Conservation (phyloP, 2,329 filamentous ascomycete species). For the Venturia pyrina region DNA sequence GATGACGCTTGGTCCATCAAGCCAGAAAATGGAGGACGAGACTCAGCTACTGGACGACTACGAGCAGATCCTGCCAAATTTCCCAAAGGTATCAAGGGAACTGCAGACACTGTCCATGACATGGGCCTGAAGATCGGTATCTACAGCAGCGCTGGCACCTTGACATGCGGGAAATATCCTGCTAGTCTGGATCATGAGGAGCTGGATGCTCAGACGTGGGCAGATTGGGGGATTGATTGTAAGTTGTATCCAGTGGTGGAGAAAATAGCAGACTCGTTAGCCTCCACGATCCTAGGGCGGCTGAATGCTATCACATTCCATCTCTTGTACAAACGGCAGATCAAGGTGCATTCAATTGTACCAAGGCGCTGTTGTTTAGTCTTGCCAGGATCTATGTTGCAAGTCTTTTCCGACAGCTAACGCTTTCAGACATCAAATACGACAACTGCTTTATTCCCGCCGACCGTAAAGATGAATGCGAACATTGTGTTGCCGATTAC, state of each 20-base stretch:
- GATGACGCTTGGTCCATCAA: conserved; percentile 48
- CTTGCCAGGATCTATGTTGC: neutral
- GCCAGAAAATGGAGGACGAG: conserved; percentile 34
- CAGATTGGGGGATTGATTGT: conserved; percentile 26
- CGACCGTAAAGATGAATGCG: conserved; percentile 30
- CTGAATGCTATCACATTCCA: neutral
- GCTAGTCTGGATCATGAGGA: conserved; percentile 47
- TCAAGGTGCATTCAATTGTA: no score
- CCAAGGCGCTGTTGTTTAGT: neutral
- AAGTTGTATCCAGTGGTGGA: conserved; percentile 3
- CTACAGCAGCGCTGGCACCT: conserved; percentile 45
- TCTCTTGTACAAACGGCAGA: neutral
- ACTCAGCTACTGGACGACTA: conserved; percentile 31
- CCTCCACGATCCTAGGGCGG: neutral
- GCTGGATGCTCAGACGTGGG: conserved; percentile 41
- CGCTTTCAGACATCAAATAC: conserved; percentile 23
- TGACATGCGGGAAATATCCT: conserved; percentile 47
- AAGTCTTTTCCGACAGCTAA: conserved; percentile 7
- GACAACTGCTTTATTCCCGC: conserved; percentile 29
- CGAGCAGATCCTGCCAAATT: conserved; percentile 37
- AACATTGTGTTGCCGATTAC: conserved; percentile 31
- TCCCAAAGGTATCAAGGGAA: conserved; percentile 46
- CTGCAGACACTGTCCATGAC: conserved; percentile 44
- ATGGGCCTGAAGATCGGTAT: conserved; percentile 54
- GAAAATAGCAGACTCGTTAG: neutral